phyloP scores from a whole-genome alignment of 495 filamentous ascomycete species.

The Massariosphaeria phaeospora region DNA sequence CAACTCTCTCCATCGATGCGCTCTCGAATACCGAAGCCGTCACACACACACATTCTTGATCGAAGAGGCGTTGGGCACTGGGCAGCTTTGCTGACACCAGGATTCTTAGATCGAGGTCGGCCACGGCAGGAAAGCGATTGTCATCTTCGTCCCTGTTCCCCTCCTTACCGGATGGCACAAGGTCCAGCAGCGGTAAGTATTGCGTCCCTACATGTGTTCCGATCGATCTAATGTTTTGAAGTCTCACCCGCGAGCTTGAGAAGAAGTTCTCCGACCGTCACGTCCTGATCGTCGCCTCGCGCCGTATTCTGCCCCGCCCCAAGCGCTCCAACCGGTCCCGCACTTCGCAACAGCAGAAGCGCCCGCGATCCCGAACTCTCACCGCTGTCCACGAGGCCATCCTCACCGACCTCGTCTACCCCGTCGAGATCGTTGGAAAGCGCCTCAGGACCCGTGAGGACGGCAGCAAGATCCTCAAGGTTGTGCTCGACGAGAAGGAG shows the following conservation, averaged over 20 bases:
- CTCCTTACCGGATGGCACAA: slow-evolving; percentile 93
- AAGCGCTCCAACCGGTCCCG: slow-evolving; percentile 93
- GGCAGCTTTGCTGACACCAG: slow-evolving; percentile 61
- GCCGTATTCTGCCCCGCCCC: slow-evolving; percentile 95
- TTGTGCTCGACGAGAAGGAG: slow-evolving; percentile 99
- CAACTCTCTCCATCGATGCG: slow-evolving; percentile 12
- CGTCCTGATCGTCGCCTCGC: slow-evolving; percentile 96
- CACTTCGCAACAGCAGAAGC: slow-evolving; percentile 94
- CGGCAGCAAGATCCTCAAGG: slow-evolving; percentile 93
- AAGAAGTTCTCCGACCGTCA: slow-evolving; percentile 99
- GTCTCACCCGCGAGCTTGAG: slow-evolving; percentile 98
- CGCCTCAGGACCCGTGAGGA: slow-evolving; percentile 93
- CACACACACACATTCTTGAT: slow-evolving; percentile 26
- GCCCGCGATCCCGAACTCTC: slow-evolving; percentile 91
- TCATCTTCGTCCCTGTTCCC: slow-evolving; percentile 99
- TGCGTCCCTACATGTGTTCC: neutral
- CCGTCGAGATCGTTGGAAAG: slow-evolving; percentile 99
- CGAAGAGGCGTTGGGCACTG: slow-evolving; percentile 56
- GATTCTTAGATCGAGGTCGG: slow-evolving; percentile 87
- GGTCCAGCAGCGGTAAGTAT: slow-evolving; percentile 92
- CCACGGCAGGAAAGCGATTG: slow-evolving; percentile 99
- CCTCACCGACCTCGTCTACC: slow-evolving; percentile 93
- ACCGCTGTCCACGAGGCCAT: slow-evolving; percentile 97
- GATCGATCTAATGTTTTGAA: slow-evolving; percentile 39
- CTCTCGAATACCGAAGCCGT: slow-evolving; percentile 10